Evolutionary conservation across 2,329 filamentous ascomycete genomes (phyloP).

Genomic region (Aspergillus sp.): DNA sequence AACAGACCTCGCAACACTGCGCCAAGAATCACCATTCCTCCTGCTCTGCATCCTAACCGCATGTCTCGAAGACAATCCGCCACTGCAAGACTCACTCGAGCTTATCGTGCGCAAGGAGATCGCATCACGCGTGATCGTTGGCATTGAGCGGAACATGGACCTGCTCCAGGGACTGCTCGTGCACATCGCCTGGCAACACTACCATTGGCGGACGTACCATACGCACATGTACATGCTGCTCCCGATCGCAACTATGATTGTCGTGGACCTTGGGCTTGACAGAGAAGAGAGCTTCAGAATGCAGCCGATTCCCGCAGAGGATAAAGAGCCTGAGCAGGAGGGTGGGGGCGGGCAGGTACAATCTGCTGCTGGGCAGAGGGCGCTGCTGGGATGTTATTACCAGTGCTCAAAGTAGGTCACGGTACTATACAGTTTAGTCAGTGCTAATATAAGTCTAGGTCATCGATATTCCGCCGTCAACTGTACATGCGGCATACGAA

Average conservation of each 20-base stretch:
- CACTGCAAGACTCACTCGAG: constrained; percentile 12
- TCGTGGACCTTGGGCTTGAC: neutral
- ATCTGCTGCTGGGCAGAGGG: constrained; percentile 8
- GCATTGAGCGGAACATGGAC: constrained; percentile 18
- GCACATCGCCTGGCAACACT: constrained; percentile 20
- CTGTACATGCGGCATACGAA: constrained; percentile 17
- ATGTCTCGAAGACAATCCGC: constrained; percentile 1
- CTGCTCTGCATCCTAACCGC: constrained; percentile 13
- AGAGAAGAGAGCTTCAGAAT: neutral
- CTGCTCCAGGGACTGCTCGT: constrained; percentile 18
- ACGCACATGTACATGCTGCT: constrained; percentile 18
- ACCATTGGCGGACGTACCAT: constrained; percentile 17
- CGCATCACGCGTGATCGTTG: constrained; percentile 8
- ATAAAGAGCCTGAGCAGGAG: neutral
- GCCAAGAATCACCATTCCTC: constrained; percentile 14
- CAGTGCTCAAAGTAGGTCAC: constrained; percentile 12
- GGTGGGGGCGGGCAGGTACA: neutral
- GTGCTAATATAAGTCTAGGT: neutral
- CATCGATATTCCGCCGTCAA: constrained; percentile 17
- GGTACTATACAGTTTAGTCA: too few relatives aligned
- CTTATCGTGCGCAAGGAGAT: constrained; percentile 2
- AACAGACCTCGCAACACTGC: neutral
- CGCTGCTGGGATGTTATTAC: constrained; percentile 19
- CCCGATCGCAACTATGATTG: constrained; percentile 13
- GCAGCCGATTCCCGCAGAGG: neutral